A percentile compares a stretch with the other conserved stretches of the same genome.
These are phyloP conservation scores for Prunus salicina DNA, from an alignment of 306 rosid species.

Conservation along the genomic window DNA sequence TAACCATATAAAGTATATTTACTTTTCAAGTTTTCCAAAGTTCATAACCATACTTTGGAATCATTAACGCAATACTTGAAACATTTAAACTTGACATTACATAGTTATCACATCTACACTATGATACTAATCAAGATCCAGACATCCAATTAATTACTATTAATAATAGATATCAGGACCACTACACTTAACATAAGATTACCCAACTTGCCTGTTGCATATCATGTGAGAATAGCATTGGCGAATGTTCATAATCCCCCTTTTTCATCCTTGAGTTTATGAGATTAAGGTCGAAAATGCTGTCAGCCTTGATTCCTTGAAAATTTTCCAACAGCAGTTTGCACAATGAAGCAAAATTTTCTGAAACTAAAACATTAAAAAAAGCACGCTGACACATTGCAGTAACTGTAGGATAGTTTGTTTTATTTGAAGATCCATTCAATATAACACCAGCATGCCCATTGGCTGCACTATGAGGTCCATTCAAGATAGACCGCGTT, in stretches of 20 bases:
- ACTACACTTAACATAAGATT: background rate
- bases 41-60: background rate
- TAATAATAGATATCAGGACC: background rate
- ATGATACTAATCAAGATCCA: background rate
- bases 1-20: background rate
- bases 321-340: constrained; percentile 61
- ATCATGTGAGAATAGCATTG: constrained; percentile 75
- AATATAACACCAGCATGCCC: constrained; percentile 37
- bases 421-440: constrained; percentile 46
- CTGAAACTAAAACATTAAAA: constrained; percentile 57
- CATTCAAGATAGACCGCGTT: constrained; percentile 27
- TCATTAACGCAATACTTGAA: background rate
- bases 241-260: constrained; percentile 67
- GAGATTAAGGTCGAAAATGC: constrained; percentile 61
- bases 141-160: background rate
- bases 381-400: constrained; percentile 56
- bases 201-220: constrained; percentile 68
- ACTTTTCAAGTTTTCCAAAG: background rate
- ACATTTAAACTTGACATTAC: background rate
- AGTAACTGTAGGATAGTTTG: constrained; percentile 32
- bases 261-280: constrained; percentile 69
- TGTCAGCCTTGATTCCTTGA: constrained; percentile 68
- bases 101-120: background rate
- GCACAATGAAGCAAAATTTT: constrained; percentile 64
- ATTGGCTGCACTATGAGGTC: constrained; percentile 42